A percentile compares a stretch with the other conserved stretches of the same genome.
Conservation (phyloP, 2,329 filamentous ascomycete genomes). For the Aspergillus awamori region DNA sequence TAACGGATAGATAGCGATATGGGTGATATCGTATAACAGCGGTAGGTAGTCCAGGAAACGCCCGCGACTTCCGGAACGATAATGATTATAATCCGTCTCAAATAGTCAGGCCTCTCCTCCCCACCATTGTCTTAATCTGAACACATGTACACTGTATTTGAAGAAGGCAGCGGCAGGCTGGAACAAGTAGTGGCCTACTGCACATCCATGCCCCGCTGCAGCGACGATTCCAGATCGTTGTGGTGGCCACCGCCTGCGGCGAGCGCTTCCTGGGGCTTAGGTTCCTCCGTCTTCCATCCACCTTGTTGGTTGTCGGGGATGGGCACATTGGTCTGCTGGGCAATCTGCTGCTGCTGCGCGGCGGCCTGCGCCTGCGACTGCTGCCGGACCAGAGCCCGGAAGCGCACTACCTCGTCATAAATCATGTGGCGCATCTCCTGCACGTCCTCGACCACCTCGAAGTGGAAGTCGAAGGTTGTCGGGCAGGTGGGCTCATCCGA, state of each 20-base stretch:
- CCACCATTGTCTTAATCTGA: neutral
- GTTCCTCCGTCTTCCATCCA: slow-evolving; percentile 60
- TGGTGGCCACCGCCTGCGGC: slow-evolving; percentile 46
- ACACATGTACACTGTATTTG: slow-evolving; percentile 1
- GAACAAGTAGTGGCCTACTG: slow-evolving; percentile 21
- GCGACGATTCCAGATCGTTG: slow-evolving; percentile 53
- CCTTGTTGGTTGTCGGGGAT: slow-evolving; percentile 65
- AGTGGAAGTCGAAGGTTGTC: slow-evolving; percentile 95
- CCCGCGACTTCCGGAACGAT: slow-evolving; percentile 16
- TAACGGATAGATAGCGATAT: slow-evolving; percentile 1
- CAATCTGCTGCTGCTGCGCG: slow-evolving; percentile 45
- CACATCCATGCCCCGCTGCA: slow-evolving; percentile 62
- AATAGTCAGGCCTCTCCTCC: neutral
- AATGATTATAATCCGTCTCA: slow-evolving; percentile 15
- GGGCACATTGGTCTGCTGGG: slow-evolving; percentile 56
- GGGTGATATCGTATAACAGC: neutral
- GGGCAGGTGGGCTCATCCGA: slow-evolving; percentile 94
- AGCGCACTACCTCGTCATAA: slow-evolving; percentile 85
- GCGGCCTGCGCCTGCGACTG: slow-evolving; percentile 48
- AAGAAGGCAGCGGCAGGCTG: neutral
- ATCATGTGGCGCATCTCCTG: slow-evolving; percentile 97
- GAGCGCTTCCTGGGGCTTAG: slow-evolving; percentile 60
- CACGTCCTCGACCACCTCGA: slow-evolving; percentile 96
- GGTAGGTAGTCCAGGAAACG: slow-evolving; percentile 13
- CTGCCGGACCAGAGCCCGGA: slow-evolving; percentile 67